Percentiles rank a stretch among this genome's conserved stretches.
Evolutionary conservation across 2,329 filamentous ascomycete species (phyloP).

Genomic region (Diaporthe vaccinii): DNA sequence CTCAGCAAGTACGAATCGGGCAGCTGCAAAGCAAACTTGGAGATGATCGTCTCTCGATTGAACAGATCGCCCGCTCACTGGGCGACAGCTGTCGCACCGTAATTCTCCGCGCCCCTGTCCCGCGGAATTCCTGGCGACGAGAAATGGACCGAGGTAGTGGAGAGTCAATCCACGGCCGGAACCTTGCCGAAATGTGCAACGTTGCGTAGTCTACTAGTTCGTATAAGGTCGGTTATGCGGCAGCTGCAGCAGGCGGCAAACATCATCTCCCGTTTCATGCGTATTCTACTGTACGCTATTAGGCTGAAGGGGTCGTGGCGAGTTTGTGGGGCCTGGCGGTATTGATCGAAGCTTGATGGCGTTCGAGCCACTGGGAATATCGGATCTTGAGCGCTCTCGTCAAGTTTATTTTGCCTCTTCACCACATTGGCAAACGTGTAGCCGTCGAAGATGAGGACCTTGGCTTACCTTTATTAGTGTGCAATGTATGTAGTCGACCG

Average conservation of each 20-base stretch:
- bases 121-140: not conserved
- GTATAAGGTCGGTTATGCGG: not conserved
- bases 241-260: not conserved
- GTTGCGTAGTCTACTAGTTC: not conserved
- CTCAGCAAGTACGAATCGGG: not conserved
- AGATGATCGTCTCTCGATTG: slow-evolving; percentile 7
- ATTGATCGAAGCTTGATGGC: slow-evolving; percentile 18
- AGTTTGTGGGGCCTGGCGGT: slow-evolving; percentile 8
- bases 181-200: slow-evolving; percentile 1
- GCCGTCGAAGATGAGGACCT: not conserved
- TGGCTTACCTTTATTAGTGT: not conserved
- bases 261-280: not conserved
- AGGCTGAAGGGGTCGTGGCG: not conserved
- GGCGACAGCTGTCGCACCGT: not conserved
- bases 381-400: slow-evolving; percentile 20
- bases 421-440: not conserved
- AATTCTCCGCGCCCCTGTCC: not conserved
- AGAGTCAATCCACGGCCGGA: slow-evolving; percentile 3
- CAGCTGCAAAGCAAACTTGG: not conserved
- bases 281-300: not conserved
- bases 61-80: not conserved
- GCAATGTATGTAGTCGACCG: not conserved
- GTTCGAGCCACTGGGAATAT: not conserved
- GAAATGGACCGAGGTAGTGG: slow-evolving; percentile 12
- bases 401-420: slow-evolving; percentile 25